A percentile compares a stretch with the other conserved stretches of the same genome.
Conservation (phyloP, 2,329 filamentous ascomycete species). For the Herpotrichia juniperi region DNA sequence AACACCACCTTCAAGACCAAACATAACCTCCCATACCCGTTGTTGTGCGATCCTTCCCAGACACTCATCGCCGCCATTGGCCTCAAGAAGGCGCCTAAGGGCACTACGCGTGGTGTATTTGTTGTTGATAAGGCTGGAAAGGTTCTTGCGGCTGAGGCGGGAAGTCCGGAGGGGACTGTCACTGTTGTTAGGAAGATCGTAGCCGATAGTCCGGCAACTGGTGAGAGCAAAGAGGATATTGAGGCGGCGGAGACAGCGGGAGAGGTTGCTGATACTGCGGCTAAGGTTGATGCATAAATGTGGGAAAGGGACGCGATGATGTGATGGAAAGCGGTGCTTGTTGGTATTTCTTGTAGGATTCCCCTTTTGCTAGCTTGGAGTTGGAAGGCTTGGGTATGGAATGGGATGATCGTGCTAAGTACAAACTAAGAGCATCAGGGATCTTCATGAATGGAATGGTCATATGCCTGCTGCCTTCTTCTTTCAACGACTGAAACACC, state of each 20-base stretch:
- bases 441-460: too few species aligned
- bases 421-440: too few species aligned
- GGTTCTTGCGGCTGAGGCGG: constrained; percentile 75
- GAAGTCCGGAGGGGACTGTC: constrained; percentile 78
- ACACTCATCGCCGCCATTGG: constrained; percentile 84
- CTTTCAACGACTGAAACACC: too few species aligned
- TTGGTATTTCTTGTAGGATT: constrained; percentile 10
- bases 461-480: too few species aligned
- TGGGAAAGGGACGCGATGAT: not conserved
- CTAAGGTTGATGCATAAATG: constrained; percentile 36
- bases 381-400: constrained; percentile 1
- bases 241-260: constrained; percentile 47
- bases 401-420: not conserved
- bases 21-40: constrained; percentile 84
- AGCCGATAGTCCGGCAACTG: constrained; percentile 28
- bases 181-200: constrained; percentile 75
- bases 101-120: constrained; percentile 86
- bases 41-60: constrained; percentile 80
- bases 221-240: constrained; percentile 37
- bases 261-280: constrained; percentile 55
- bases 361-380: constrained; percentile 9
- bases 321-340: constrained; percentile 1
- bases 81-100: constrained; percentile 82
- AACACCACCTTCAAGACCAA: constrained; percentile 94
- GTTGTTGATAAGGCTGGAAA: constrained; percentile 83